Evolutionary conservation across 2,329 filamentous ascomycete species (phyloP), one percentile per base, ranked within the genome.

Genomic region (Exophiala lecanii-corni): DNA sequence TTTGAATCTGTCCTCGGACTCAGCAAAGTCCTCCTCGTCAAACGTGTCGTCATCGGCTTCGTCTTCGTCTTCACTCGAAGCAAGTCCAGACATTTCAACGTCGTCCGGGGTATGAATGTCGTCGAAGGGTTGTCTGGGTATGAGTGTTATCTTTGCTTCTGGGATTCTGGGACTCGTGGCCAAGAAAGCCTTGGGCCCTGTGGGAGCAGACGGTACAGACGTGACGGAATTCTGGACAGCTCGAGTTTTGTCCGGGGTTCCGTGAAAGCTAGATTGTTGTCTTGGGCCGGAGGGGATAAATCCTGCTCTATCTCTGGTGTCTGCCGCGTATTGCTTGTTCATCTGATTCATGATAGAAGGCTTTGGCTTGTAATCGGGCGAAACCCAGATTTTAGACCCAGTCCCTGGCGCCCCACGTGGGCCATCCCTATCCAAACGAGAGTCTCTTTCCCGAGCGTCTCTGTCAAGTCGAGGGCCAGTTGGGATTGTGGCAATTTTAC

Each of bases 21-120:
- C 64, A 18, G 67, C 65, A 28, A 70, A 60, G 47, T 72, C 70
- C 33, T 71, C 69, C 36, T 73, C 67, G 9, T 67, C 70, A 31
- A 73, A 66, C 5, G 51, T 48, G 16, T 54, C 49, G 23, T 68
- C 61, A 2, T 59, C 59, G 31, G 63, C 64, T 41, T 70, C 68
- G 38, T 70, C 67, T 34, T 71, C 68, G 28, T 68, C 66, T 45
- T 71, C 68, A n/a, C 69, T 54, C 9, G 54, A 55, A 26, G 42
- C 52, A 12, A 50, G 52, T 15, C 42, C 36, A n/a, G 54, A 55
- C 54, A 56, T 56, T 20, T 54, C 45, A 16, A 53, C 49, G 37
- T 57, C 54, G 23, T 44, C 41, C 30, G 38, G 20, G n/a, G 18
- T 23, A 10, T 41, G 43, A 9, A 21, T 20, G 10, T 39, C 39